Percentiles rank a stretch among this genome's conserved stretches.
Conservation (phyloP, 176 grass and related monocot genomes). For the Cymbopogon citratus region DNA sequence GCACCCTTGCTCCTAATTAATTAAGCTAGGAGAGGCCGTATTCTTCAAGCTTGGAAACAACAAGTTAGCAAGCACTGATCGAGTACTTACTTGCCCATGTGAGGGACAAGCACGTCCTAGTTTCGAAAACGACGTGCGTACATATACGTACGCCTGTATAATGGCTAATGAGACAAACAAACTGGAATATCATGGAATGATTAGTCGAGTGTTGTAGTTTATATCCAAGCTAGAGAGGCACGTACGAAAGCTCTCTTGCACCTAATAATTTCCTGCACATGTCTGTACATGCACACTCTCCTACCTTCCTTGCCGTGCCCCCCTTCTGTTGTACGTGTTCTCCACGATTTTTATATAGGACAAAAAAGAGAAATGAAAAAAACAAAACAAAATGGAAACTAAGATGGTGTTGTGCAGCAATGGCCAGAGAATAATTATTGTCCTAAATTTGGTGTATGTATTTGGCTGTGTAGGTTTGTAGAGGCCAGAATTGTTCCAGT, state of each 20-base stretch:
- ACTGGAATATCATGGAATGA: background rate
- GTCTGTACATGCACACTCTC: background rate
- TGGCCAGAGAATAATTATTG: background rate
- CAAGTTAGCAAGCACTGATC: no score
- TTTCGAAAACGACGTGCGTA: background rate
- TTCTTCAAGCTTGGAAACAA: no score
- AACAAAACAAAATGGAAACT: background rate
- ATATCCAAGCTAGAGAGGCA: background rate
- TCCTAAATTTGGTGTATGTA: background rate
- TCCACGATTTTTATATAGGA: background rate
- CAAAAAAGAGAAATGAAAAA: background rate
- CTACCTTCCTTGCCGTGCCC: background rate
- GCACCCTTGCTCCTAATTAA: no score
- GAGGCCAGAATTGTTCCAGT: background rate
- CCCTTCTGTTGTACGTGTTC: background rate
- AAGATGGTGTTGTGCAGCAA: background rate
- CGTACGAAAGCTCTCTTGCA: slow-evolving; percentile 12
- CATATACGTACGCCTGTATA: background rate
- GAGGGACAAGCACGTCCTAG: background rate
- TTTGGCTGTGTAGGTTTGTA: background rate
- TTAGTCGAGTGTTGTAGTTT: background rate
- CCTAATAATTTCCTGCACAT: slow-evolving; percentile 15
- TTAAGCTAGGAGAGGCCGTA: no score
- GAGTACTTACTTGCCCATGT: background rate
- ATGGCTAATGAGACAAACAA: background rate